Evolutionary conservation across 768 basidiomycete genomes (phyloP).

Genomic region (Sarcomyxa edulis): DNA sequence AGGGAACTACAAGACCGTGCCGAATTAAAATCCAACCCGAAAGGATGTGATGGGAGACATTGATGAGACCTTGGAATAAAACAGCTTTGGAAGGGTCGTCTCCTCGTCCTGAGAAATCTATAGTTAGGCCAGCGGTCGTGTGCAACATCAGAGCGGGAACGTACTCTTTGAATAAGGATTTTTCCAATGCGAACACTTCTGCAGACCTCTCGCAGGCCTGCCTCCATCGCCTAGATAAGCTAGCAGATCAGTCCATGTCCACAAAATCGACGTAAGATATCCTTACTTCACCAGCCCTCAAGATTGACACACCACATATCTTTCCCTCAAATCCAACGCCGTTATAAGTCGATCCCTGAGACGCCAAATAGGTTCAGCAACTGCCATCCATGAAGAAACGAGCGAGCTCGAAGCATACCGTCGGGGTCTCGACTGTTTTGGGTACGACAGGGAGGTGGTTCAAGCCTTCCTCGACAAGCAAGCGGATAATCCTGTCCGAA

Average conservation of each 20-base stretch:
- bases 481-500: conserved; percentile 84
- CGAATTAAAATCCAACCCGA: not conserved
- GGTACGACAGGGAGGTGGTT: conserved; percentile 78
- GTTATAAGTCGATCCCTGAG: conserved; percentile 72
- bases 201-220: conserved; percentile 92
- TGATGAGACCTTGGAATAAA: conserved; percentile 69
- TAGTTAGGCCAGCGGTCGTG: not conserved
- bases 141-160: conserved; percentile 13
- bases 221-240: conserved; percentile 83
- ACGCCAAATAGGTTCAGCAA: not conserved
- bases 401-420: conserved; percentile 44
- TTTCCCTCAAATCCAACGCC: conserved; percentile 95
- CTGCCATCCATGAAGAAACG: conserved; percentile 4
- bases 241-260: conserved; percentile 1
- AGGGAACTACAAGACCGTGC: conserved; percentile 56
- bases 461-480: conserved; percentile 79
- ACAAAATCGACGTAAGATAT: not conserved
- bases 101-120: conserved; percentile 73
- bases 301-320: conserved; percentile 94
- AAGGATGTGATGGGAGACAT: not conserved
- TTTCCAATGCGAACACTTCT: conserved; percentile 93
- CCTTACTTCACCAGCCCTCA: conserved; percentile 85
- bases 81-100: conserved; percentile 88
- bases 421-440: conserved; percentile 78
- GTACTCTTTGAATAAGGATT: conserved; percentile 92